Evolutionary conservation across 495 filamentous ascomycete species (phyloP).

Genomic region (Glonium stellatum): DNA sequence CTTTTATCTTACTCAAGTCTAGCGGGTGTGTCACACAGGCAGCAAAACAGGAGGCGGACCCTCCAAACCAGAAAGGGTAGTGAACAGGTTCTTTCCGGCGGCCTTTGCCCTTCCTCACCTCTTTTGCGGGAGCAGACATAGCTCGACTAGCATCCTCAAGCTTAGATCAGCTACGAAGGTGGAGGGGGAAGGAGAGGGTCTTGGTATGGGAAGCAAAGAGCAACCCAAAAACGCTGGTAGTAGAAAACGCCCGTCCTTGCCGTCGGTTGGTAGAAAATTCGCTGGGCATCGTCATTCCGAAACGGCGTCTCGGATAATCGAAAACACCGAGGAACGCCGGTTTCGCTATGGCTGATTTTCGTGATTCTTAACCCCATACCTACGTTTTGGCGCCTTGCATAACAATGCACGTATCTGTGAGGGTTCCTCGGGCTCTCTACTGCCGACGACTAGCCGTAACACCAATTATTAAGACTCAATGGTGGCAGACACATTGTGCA

Average conservation of each 20-base stretch:
- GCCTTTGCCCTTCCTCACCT: constrained; percentile 32
- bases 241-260: not conserved
- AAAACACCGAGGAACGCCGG: not conserved
- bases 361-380: not conserved
- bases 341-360: not conserved
- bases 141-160: constrained; percentile 9
- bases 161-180: not conserved
- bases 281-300: not conserved
- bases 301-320: not conserved
- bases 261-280: not conserved
- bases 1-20: constrained; percentile 57
- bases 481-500: not conserved
- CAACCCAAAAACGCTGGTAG: not conserved
- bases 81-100: constrained; percentile 32
- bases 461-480: not conserved
- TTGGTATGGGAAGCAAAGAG: not conserved
- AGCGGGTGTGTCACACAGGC: constrained; percentile 86
- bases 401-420: not conserved
- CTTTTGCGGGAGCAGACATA: constrained; percentile 32
- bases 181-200: not conserved
- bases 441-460: not conserved
- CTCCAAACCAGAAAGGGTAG: constrained; percentile 83
- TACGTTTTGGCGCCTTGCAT: not conserved
- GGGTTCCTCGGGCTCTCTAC: not conserved
- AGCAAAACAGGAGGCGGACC: constrained; percentile 82